These are phyloP conservation scores for Pisolithus tinctorius DNA, from an alignment of 768 basidiomycete genomes.

Conservation along the genomic window DNA sequence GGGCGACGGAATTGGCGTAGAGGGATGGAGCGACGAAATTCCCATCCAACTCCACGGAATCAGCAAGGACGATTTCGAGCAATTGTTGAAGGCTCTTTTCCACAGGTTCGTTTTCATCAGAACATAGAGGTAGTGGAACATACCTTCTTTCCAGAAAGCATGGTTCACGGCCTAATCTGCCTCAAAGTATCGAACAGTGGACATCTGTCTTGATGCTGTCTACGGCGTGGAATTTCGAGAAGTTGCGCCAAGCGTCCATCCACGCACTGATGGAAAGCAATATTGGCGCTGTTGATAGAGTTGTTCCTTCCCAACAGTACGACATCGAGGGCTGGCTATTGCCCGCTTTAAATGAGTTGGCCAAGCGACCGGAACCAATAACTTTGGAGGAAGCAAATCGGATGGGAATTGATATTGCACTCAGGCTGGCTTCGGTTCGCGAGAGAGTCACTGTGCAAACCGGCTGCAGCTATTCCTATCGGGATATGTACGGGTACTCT, in stretches of 20 bases:
- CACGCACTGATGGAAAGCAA: slow-evolving; percentile 6
- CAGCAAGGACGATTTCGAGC: neutral
- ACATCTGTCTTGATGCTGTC: slow-evolving; percentile 31
- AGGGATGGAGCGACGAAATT: neutral
- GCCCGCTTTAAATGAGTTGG: slow-evolving; percentile 30
- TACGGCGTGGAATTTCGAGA: slow-evolving; percentile 30
- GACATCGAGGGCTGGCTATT: slow-evolving; percentile 28
- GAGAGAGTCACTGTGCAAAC: neutral
- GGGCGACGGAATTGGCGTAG: neutral
- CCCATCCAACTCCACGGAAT: neutral
- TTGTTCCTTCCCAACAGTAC: slow-evolving; percentile 26
- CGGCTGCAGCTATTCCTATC: too few species aligned
- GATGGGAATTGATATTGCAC: slow-evolving; percentile 20
- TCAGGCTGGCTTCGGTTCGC: slow-evolving; percentile 11
- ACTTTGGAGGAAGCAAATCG: slow-evolving; percentile 19
- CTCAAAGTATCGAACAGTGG: slow-evolving; percentile 24
- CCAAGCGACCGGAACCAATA: slow-evolving; percentile 3
- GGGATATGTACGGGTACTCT: too few species aligned
- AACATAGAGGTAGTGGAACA: neutral
- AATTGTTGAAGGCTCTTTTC: neutral
- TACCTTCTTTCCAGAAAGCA: neutral
- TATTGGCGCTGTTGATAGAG: slow-evolving; percentile 23
- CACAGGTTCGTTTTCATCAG: neutral
- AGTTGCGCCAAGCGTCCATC: slow-evolving; percentile 24
- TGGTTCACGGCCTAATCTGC: neutral